A percentile compares a stretch with the other conserved stretches of the same genome.
phyloP scores from a whole-genome alignment of 345 rosid species.

The Ceriops tagal region DNA sequence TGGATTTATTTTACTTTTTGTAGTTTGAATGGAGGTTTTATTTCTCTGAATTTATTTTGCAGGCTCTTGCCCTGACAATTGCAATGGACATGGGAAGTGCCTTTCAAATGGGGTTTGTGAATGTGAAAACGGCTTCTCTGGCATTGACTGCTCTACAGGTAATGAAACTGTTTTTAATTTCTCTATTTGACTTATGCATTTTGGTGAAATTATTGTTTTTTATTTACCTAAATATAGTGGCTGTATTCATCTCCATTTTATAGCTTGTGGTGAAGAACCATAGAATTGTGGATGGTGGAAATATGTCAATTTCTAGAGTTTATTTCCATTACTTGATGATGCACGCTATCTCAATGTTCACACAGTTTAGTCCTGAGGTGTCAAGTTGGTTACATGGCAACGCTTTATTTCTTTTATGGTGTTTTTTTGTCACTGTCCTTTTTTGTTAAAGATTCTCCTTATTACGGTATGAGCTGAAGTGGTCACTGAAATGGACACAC shows the following conservation, averaged over 20 bases:
- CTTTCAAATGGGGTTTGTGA: constrained; percentile 64
- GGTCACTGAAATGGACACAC: no score
- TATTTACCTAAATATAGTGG: neutral
- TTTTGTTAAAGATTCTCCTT: neutral
- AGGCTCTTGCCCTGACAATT: constrained; percentile 90
- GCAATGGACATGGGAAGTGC: constrained; percentile 81
- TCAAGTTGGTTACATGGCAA: neutral
- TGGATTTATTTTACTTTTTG: neutral
- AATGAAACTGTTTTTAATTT: constrained; percentile 1
- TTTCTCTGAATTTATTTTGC: constrained; percentile 15
- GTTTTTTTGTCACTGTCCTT: no score
- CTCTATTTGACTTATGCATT: neutral
- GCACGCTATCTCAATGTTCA: no score
- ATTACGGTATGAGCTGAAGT: neutral
- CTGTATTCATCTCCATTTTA: neutral
- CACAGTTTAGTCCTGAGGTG: no score
- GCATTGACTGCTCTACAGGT: constrained; percentile 97
- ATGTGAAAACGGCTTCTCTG: constrained; percentile 77
- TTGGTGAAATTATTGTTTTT: neutral
- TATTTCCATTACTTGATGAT: no score
- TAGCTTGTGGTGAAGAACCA: neutral
- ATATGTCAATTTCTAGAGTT: no score
- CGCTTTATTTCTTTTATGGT: neutral
- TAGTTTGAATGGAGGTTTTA: neutral
- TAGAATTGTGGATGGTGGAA: no score